Evolutionary conservation across 495 filamentous ascomycete genomes (phyloP).

Genomic region (Penicillium maclennaniae): DNA sequence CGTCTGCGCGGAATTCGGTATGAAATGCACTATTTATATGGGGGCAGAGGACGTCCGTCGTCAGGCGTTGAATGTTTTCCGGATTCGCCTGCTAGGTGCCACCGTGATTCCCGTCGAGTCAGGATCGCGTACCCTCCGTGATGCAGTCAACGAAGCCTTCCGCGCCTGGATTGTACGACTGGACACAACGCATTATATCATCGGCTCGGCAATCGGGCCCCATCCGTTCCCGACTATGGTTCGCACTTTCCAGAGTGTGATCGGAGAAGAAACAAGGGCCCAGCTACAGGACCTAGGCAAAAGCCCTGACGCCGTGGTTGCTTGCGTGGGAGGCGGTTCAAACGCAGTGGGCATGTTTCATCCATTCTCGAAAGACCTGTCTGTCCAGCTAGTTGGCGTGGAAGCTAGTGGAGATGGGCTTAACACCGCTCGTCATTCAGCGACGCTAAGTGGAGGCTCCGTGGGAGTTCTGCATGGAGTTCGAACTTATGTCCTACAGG

Average conservation of each 20-base stretch:
- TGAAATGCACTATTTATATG: constrained; percentile 96
- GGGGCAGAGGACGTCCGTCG: constrained; percentile 90
- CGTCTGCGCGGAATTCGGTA: constrained; percentile 87
- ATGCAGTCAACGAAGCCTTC: constrained; percentile 91
- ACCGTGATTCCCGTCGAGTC: constrained; percentile 81
- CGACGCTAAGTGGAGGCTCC: constrained; percentile 73
- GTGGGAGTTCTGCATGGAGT: constrained; percentile 92
- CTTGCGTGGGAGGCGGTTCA: constrained; percentile 88
- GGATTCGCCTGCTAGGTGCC: constrained; percentile 87
- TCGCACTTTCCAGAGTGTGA: constrained; percentile 90
- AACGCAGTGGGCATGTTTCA: constrained; percentile 95
- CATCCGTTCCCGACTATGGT: constrained; percentile 96
- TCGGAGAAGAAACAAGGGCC: constrained; percentile 75
- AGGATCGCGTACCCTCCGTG: constrained; percentile 75
- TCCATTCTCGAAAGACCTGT: constrained; percentile 78
- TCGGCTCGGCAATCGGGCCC: constrained; percentile 89
- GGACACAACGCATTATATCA: constrained; percentile 88
- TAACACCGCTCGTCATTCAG: constrained; percentile 71
- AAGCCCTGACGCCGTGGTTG: constrained; percentile 92
- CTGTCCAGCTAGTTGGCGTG: constrained; percentile 84
- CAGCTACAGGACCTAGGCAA: constrained; percentile 79
- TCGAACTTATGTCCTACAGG: constrained; percentile 85
- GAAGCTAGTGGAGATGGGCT: constrained; percentile 77
- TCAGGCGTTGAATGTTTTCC: constrained; percentile 90
- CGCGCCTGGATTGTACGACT: constrained; percentile 82